A percentile compares a stretch with the other conserved stretches of the same genome.
These are phyloP conservation scores for Plenodomus tracheiphilus DNA, from an alignment of 2,329 filamentous ascomycete genomes.

Conservation along the genomic window DNA sequence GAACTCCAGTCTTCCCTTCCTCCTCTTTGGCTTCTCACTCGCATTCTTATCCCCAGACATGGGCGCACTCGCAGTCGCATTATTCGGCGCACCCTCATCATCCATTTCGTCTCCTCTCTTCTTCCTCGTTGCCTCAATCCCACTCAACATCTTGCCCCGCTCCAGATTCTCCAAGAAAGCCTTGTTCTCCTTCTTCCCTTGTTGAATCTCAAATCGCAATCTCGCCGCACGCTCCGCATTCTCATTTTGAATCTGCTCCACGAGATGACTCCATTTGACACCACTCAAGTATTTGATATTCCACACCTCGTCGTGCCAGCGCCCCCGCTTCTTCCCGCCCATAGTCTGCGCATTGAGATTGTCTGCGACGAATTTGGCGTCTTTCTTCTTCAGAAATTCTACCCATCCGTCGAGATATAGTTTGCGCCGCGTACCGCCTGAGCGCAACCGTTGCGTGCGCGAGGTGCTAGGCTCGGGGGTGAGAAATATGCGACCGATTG, in stretches of 20 bases:
- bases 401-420: slow-evolving; percentile 86
- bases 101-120: slow-evolving; percentile 50
- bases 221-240: slow-evolving; percentile 77
- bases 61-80: slow-evolving; percentile 15
- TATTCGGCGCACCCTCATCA: slow-evolving; percentile 16
- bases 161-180: slow-evolving; percentile 79
- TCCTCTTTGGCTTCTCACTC: slow-evolving; percentile 29
- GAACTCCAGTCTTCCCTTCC: slow-evolving; percentile 57
- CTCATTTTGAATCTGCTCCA: slow-evolving; percentile 78
- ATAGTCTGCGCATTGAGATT: slow-evolving; percentile 77
- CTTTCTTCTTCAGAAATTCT: slow-evolving; percentile 74
- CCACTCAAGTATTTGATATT: slow-evolving; percentile 79
- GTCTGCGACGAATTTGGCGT: slow-evolving; percentile 76
- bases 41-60: slow-evolving; percentile 35
- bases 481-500: slow-evolving; percentile 76
- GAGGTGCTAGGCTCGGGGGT: slow-evolving; percentile 72
- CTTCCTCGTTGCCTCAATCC: slow-evolving; percentile 61
- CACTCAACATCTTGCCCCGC: slow-evolving; percentile 72
- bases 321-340: slow-evolving; percentile 80
- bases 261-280: slow-evolving; percentile 76
- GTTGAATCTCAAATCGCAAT: slow-evolving; percentile 76
- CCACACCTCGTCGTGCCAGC: slow-evolving; percentile 87
- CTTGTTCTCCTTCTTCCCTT: slow-evolving; percentile 78
- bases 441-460: slow-evolving; percentile 67
- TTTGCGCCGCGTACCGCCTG: slow-evolving; percentile 81